phyloP scores from a whole-genome alignment of 768 basidiomycete genomes.

The Pleurotus salmoneostramineus region DNA sequence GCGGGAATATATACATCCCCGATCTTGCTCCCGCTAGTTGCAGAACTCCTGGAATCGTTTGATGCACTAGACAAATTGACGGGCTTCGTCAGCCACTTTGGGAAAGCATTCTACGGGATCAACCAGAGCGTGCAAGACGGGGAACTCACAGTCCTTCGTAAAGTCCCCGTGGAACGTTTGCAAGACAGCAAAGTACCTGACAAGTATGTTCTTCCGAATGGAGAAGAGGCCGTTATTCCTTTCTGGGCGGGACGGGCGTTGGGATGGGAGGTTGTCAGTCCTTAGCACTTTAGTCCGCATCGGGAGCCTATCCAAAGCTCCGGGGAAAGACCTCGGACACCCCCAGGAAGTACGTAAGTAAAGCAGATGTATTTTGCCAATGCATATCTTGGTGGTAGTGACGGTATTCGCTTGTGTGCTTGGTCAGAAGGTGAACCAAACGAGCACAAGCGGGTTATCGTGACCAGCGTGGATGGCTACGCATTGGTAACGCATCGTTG shows the following conservation, averaged over 20 bases:
- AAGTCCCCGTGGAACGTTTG: slow-evolving; percentile 23
- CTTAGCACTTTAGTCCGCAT: background rate
- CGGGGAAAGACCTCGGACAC: too few relatives aligned
- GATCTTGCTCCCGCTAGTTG: slow-evolving; percentile 85
- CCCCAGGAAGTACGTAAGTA: too few relatives aligned
- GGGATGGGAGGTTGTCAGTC: slow-evolving; percentile 56
- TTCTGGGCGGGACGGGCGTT: slow-evolving; percentile 87
- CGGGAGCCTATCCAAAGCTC: too few relatives aligned
- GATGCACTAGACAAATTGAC: slow-evolving; percentile 80
- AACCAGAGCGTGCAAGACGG: slow-evolving; percentile 16
- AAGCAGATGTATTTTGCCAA: background rate
- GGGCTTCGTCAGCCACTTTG: slow-evolving; percentile 75
- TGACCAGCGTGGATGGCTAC: background rate
- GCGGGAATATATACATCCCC: slow-evolving; percentile 97
- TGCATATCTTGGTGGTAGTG: too few relatives aligned
- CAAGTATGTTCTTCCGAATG: slow-evolving; percentile 34
- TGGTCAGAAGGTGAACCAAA: too few relatives aligned
- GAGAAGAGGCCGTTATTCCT: slow-evolving; percentile 60
- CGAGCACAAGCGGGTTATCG: too few relatives aligned
- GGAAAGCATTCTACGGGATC: slow-evolving; percentile 73
- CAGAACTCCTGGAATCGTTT: slow-evolving; percentile 84
- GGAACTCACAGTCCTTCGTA: slow-evolving; percentile 32
- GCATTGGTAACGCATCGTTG: background rate
- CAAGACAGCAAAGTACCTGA: slow-evolving; percentile 37
- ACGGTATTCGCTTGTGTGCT: too few relatives aligned